phyloP scores from a whole-genome alignment of 768 basidiomycete species.

The Agrocybe praecox region DNA sequence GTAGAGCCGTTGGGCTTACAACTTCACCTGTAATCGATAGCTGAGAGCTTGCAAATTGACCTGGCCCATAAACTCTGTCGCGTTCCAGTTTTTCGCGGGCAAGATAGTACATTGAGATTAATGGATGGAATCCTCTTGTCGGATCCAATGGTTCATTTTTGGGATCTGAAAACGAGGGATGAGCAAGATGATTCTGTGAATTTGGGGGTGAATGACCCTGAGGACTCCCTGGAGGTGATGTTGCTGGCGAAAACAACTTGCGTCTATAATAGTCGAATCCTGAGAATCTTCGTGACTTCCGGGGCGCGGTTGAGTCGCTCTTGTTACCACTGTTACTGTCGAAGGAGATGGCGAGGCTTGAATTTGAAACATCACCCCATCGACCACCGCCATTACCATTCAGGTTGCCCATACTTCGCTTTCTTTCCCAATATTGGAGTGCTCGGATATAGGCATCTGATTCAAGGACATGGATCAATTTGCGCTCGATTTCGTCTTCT shows the following conservation, averaged over 20 bases:
- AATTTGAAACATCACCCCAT: constrained; percentile 66
- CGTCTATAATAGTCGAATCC: constrained; percentile 94
- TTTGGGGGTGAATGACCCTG: constrained; percentile 57
- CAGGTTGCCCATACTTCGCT: constrained; percentile 41
- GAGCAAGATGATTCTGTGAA: constrained; percentile 58
- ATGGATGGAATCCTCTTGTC: constrained; percentile 90
- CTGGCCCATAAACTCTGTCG: constrained; percentile 91
- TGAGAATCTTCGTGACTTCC: constrained; percentile 86
- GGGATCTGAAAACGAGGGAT: constrained; percentile 45
- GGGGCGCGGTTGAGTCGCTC: constrained; percentile 38
- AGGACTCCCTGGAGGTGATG: constrained; percentile 44
- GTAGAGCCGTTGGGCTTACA: constrained; percentile 14
- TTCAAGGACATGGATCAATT: constrained; percentile 70
- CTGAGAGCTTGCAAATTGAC: constrained; percentile 93
- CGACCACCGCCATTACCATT: constrained; percentile 36
- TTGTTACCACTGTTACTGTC: constrained; percentile 42
- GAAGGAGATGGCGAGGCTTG: constrained; percentile 70
- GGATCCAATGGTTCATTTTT: constrained; percentile 71
- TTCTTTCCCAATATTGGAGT: constrained; percentile 79
- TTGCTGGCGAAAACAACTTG: constrained; percentile 78
- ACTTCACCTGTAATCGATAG: constrained; percentile 52
- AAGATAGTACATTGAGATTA: constrained; percentile 96
- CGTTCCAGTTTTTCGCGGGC: constrained; percentile 95
- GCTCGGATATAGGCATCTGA: constrained; percentile 77
- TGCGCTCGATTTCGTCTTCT: constrained; percentile 81